Conservation (phyloP, 768 basidiomycete genomes). For the Collybia sordida region DNA sequence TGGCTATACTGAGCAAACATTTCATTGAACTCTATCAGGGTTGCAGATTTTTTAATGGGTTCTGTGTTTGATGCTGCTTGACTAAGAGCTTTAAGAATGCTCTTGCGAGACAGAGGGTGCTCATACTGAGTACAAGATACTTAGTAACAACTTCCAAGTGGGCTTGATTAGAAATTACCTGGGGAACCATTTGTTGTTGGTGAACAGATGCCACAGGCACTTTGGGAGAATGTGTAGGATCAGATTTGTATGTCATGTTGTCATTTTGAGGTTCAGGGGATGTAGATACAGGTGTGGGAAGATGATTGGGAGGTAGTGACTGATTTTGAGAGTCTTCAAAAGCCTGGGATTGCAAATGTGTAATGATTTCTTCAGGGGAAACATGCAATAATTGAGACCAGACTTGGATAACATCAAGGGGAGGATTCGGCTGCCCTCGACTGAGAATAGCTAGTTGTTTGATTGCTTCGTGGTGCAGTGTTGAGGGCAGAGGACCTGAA, state of each 20-base stretch:
- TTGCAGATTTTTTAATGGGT: slow-evolving; percentile 1
- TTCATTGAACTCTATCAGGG: slow-evolving; percentile 11
- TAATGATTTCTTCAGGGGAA: slow-evolving; percentile 17
- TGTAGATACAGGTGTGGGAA: slow-evolving; percentile 22
- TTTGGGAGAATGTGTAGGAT: slow-evolving; percentile 16
- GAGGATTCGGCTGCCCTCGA: slow-evolving; percentile 19
- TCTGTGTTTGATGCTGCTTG: slow-evolving; percentile 14
- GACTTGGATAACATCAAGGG: slow-evolving; percentile 21
- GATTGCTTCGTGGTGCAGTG: slow-evolving; percentile 18
- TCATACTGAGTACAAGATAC: too few species aligned
- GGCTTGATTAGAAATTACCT: neutral
- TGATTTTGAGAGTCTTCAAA: neutral
- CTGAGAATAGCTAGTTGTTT: slow-evolving; percentile 22
- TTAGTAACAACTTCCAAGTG: too few species aligned
- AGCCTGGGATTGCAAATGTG: slow-evolving; percentile 13
- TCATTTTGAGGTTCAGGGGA: slow-evolving; percentile 18
- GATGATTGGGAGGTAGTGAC: slow-evolving; percentile 10
- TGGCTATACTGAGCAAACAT: slow-evolving; percentile 15
- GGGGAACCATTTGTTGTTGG: neutral
- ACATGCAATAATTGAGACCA: slow-evolving; percentile 30
- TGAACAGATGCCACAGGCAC: slow-evolving; percentile 8
- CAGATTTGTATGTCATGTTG: slow-evolving; percentile 13
- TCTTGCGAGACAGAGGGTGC: slow-evolving; percentile 1
- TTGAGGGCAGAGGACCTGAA: slow-evolving; percentile 8
- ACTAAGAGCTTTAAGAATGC: slow-evolving; percentile 17